Conservation (phyloP, 805 yeast species). For the Sungouiella blattae region DNA sequence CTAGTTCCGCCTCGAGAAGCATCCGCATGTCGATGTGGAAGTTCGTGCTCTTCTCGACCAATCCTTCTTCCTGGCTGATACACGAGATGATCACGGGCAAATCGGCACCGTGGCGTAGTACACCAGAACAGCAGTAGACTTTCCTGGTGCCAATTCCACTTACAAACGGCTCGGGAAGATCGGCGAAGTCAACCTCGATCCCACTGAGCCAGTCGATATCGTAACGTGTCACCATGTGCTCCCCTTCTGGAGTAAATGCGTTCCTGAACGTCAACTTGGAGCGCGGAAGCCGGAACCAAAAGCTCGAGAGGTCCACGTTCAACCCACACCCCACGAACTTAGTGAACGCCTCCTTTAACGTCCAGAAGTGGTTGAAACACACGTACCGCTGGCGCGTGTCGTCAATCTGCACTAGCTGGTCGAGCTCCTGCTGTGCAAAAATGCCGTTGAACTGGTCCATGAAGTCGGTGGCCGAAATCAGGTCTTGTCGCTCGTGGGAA, state of each 20-base stretch:
- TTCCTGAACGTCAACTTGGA: neutral
- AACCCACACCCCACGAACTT: slow-evolving; percentile 63
- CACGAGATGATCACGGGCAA: slow-evolving; percentile 1
- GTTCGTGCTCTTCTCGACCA: neutral
- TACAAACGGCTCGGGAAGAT: neutral
- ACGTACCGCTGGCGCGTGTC: slow-evolving; percentile 18
- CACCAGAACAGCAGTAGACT: neutral
- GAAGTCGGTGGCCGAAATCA: slow-evolving; percentile 22
- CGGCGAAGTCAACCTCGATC: slow-evolving; percentile 5
- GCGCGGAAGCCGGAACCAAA: slow-evolving; percentile 4
- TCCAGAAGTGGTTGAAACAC: slow-evolving; percentile 64
- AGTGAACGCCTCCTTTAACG: slow-evolving; percentile 73
- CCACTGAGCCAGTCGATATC: slow-evolving; percentile 7
- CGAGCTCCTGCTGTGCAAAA: slow-evolving; percentile 35
- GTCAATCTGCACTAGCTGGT: slow-evolving; percentile 20
- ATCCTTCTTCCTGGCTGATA: neutral
- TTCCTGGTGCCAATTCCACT: neutral
- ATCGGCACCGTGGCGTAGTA: neutral
- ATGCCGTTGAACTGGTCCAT: slow-evolving; percentile 40
- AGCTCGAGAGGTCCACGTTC: slow-evolving; percentile 13
- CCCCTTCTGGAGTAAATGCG: neutral
- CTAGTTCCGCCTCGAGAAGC: too few species aligned
- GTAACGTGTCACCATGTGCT: neutral
- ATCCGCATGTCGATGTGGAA: neutral
- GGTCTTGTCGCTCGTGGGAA: slow-evolving; percentile 31